phyloP scores from a whole-genome alignment of 129 eudicot species.

The Flaveria trinervia region DNA sequence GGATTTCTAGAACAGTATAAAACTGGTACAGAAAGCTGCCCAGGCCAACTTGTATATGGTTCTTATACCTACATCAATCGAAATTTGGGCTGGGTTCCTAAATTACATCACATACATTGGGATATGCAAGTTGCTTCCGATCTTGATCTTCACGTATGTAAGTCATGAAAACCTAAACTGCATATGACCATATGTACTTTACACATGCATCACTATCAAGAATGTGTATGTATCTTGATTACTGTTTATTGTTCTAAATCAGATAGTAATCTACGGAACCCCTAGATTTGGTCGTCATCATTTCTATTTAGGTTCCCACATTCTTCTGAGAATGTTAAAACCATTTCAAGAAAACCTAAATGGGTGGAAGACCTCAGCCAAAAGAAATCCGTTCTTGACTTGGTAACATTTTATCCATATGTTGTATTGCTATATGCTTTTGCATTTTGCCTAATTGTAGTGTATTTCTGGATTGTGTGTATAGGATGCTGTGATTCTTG shows the following conservation, averaged over 20 bases:
- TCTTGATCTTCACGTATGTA: slow-evolving; percentile 96
- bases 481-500: slow-evolving; percentile 73
- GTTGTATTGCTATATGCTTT: slow-evolving; percentile 1
- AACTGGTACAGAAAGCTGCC: slow-evolving; percentile 33
- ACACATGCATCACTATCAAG: background rate
- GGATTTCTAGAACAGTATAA: slow-evolving; percentile 42
- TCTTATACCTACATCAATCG: slow-evolving; percentile 32
- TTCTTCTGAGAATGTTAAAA: slow-evolving; percentile 37
- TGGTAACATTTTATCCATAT: slow-evolving; percentile 52
- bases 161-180: slow-evolving; percentile 51
- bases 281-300: slow-evolving; percentile 83
- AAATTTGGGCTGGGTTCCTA: slow-evolving; percentile 50
- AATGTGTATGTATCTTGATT: slow-evolving; percentile 21
- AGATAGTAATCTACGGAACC: slow-evolving; percentile 82
- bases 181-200: slow-evolving; percentile 13
- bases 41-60: slow-evolving; percentile 45
- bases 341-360: slow-evolving; percentile 55
- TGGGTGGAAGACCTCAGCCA: slow-evolving; percentile 72
- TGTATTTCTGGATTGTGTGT: slow-evolving; percentile 21
- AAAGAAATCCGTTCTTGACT: slow-evolving; percentile 52
- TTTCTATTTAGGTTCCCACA: slow-evolving; percentile 53
- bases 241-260: slow-evolving; percentile 33
- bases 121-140: slow-evolving; percentile 42
- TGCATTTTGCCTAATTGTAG: slow-evolving; percentile 18
- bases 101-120: slow-evolving; percentile 72